Conservation (phyloP, 73 alveolate genomes). For the Paraurostyla sp. region DNA sequence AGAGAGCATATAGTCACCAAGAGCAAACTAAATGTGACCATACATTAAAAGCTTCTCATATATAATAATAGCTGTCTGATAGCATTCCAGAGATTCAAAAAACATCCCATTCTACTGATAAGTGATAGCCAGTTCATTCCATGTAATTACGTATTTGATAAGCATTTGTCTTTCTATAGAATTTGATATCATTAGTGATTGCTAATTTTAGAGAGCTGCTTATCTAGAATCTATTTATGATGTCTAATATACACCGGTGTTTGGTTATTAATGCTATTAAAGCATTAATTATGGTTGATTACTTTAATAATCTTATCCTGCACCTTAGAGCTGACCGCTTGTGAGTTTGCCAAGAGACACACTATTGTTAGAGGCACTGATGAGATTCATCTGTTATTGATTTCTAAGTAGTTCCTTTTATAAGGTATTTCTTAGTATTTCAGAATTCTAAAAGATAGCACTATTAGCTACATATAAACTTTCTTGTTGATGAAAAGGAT, state of each 20-base stretch:
- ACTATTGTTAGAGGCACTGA: not conserved
- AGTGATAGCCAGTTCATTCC: constrained; percentile 56
- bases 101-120: constrained; percentile 37
- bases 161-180: constrained; percentile 58
- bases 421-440: constrained; percentile 6
- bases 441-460: constrained; percentile 34
- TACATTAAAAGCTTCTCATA: constrained; percentile 50
- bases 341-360: not conserved
- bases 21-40: constrained; percentile 40
- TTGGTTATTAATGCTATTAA: not conserved
- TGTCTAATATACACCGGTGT: not conserved
- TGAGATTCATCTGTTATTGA: not conserved
- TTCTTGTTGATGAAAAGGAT: constrained; percentile 1
- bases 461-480: constrained; percentile 29
- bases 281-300: not conserved
- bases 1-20: constrained; percentile 45
- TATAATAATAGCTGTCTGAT: constrained; percentile 51
- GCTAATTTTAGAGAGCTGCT: not conserved
- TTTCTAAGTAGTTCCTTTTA: constrained; percentile 22
- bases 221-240: not conserved
- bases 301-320: no score
- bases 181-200: not conserved
- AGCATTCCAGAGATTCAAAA: constrained; percentile 44
- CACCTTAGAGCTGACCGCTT: no score
- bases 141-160: constrained; percentile 45